Base-by-base conservation (phyloP, 129 eudicot genomes). In the Pseudognaphalium luteoalbum region DNA sequence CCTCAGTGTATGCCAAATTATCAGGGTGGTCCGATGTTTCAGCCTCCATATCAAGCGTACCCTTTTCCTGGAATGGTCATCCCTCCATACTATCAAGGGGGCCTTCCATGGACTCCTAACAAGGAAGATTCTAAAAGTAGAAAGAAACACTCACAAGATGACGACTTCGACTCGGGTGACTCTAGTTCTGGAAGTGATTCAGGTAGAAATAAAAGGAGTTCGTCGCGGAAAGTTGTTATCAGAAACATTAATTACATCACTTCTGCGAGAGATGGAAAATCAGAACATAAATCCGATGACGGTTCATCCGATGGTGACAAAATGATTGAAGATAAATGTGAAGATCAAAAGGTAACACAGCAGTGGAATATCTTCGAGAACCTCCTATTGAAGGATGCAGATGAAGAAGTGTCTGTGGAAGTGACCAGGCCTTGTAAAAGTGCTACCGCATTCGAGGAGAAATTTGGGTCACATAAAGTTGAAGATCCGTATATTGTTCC, bases 331-430 rank as follows among this genome's bases (percentile, higher is more conserved):
- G 72, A 66, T 19, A 75, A 81, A 72, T 72, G 69, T 44, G 83
- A 76, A 71, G 86, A 69, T 41, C 80, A 66, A 60, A 86, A 69
- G 71, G 84, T 72, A 74, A 90, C 66, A 56, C 86, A 82, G 66
- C 87, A 85, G 33, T 92, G 98, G 98, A 85, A 90, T 83, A 72
- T 81, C 77, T 85, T 92, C 66, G 92, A 92, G 85, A 82, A 88
- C 60, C 91, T 90, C 30, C 65, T 92, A 61, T 11, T 92, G 92
- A 86, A 54, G 82, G 91, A 92, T 70, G 58, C 81, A 16, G 87
- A 86, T 70, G 84, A 71, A 7, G 44, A 60, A 32, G 89, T 81
- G 6, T 41, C 47, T 9, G 47, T 9, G 47, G 54, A 47, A 47
- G 54, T 41, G 12, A 41, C 1, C 5, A 47, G 3, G 54, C 54